Evolutionary conservation across 1,139 yeast species (phyloP), one percentile per base, ranked within the genome.

Genomic region (Hemisphaericaspora xylofermentans): DNA sequence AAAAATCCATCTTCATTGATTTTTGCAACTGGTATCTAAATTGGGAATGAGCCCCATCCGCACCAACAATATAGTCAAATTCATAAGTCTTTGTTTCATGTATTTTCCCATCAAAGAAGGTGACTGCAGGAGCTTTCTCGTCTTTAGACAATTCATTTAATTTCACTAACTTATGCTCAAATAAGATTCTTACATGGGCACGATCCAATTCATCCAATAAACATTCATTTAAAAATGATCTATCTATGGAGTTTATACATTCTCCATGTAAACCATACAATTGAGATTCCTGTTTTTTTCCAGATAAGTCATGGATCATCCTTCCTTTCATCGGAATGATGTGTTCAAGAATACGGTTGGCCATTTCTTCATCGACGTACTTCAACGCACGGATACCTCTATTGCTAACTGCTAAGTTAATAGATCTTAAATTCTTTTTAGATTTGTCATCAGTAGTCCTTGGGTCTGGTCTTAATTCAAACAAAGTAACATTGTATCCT

Each of bases 271-370:
- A 66, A 3, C 96, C 96, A 57, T 91, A 91, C 33, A 69, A 54
- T 54, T 88, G 96, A 24, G 87, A 72, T 46, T 76, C 80, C 56
- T 80, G 84, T 26, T 65, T 63, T n/a, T 55, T 53, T 0, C 95
- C 96, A 9, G 71, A 54, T 16, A 63, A 42, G 51, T 83, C 84
- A 58, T 91, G 97, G 43, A 91, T 82, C 97, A 89, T 89, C 35
- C 97, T 70, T 1, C 96, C 97, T 37, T 76, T 65, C 91, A 91
- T 86, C 3, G 96, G 96, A 27, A 87, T 84, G 15, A 86, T 76
- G 36, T 78, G 78, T 31, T 69, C 65, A 50, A 86, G 57, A 2
- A 87, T 74, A 14, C 81, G 60, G 0, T 65, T 63, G 7, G 85
- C 79, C 70, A 88, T 70, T 9, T 63, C 74, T 1, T 65, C 60